Evolutionary conservation across 352 stramenopile genomes (phyloP), one percentile per base, ranked within the genome.

Genomic region (Pythium folliculosum): DNA sequence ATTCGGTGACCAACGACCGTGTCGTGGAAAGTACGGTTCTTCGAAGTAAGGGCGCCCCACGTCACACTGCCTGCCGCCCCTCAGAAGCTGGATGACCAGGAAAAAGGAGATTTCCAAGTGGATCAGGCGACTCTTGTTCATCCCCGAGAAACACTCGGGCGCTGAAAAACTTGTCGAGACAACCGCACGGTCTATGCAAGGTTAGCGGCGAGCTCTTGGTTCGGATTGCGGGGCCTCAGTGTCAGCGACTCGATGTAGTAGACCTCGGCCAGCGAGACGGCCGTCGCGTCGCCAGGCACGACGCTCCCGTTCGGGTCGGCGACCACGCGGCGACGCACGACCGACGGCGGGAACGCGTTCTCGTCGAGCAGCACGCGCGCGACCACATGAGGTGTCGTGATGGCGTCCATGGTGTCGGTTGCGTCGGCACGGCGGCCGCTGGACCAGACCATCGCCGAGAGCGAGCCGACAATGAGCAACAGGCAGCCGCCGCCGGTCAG

Each of bases 361-460:
- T 50, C 38, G 22, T 60, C 54, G 17, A 61, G 37, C 38, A 51
- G 7, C 22, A 51, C 55, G 17, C 55, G 55, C 14, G 55, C 40
- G 30, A 61, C 51, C 17, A 30, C 35, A 12, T 61, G 45, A 1
- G 45, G n/a, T 2, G 45, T 52, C 45, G 45, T 52, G 45, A 52
- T 52, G 45, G 21, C 25, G 2, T 16, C 30, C 27, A 40, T 12
- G 25, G 30, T 25, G 17, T 23, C 51, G 1, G 14, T 1, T 1
- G 17, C 10, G 12, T 19, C 10, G 2, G 13, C 3, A 1, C 5
- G 9, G 3, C n/a, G 6, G 13, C 22, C 10, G 38, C 25, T 40
- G n/a, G 43, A 53, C 25, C 43, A 32, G 3, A 52, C 38, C 10
- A 53, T 13, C 9, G 23, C 55, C 21, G 49, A 40, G 1, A 62